A percentile compares a stretch with the other conserved stretches of the same genome.
Evolutionary conservation across 495 filamentous ascomycete species (phyloP).

Genomic region (Hypoxylon rickii): DNA sequence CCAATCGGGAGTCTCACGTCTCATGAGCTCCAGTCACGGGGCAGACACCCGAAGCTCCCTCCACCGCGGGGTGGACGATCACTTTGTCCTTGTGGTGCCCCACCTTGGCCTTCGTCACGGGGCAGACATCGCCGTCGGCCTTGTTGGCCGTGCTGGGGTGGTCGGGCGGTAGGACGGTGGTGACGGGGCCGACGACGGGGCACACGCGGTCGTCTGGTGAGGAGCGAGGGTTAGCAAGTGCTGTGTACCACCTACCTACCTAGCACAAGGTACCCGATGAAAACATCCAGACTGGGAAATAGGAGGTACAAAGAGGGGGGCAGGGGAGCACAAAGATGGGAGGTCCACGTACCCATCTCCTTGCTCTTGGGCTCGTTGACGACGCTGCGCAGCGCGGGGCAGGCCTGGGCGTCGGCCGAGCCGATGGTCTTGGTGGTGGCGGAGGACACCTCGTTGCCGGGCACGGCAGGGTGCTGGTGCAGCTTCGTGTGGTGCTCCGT

Average conservation of each 20-base stretch:
- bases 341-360: slow-evolving; percentile 39
- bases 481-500: slow-evolving; percentile 52
- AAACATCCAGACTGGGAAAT: no score
- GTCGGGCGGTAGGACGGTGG: slow-evolving; percentile 49
- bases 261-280: no score
- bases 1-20: no score
- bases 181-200: slow-evolving; percentile 52
- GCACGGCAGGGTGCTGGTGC: slow-evolving; percentile 48
- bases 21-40: slow-evolving; percentile 46
- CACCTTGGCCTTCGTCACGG: slow-evolving; percentile 54
- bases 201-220: slow-evolving; percentile 50
- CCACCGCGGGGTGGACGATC: slow-evolving; percentile 45
- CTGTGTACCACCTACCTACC: no score
- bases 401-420: slow-evolving; percentile 48
- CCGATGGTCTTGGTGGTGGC: slow-evolving; percentile 33
- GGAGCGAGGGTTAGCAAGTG: background rate
- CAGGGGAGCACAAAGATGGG: background rate
- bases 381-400: slow-evolving; percentile 44
- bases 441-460: slow-evolving; percentile 35
- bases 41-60: slow-evolving; percentile 42
- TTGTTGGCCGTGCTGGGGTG: slow-evolving; percentile 49
- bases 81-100: slow-evolving; percentile 53
- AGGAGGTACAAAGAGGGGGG: no score
- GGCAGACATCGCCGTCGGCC: slow-evolving; percentile 51
- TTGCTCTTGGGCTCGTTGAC: slow-evolving; percentile 50